Conservation (phyloP, 176 grass and related monocot genomes). For the Hordeum marinum region DNA sequence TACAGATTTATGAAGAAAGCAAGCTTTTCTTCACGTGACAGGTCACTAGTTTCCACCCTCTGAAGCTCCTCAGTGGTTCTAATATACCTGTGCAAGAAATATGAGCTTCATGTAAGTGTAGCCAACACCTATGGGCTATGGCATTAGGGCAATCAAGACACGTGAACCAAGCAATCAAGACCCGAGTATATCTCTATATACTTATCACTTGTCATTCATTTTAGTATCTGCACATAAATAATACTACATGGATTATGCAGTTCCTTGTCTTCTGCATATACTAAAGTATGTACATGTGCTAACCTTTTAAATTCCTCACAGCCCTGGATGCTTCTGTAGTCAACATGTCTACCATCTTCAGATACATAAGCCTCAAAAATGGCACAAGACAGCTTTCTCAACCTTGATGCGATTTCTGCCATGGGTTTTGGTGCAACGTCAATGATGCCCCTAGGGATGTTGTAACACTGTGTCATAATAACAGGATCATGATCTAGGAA, state of each 20-base stretch:
- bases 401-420: conserved; percentile 65
- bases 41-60: conserved; percentile 60
- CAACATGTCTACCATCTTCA: conserved; percentile 75
- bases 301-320: conserved; percentile 96
- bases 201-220: too few species aligned
- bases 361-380: conserved; percentile 92
- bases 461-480: conserved; percentile 83
- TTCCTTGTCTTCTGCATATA: neutral
- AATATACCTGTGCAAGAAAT: conserved; percentile 59
- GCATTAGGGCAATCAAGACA: neutral
- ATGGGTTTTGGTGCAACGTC: conserved; percentile 82
- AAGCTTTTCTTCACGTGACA: conserved; percentile 88
- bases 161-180: too few species aligned
- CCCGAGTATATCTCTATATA: too few species aligned
- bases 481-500: conserved; percentile 88
- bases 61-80: conserved; percentile 92
- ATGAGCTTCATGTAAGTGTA: neutral
- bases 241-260: neutral
- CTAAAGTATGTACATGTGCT: conserved; percentile 13
- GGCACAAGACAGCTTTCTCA: conserved; percentile 66
- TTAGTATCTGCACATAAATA: neutral
- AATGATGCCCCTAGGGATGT: conserved; percentile 70
- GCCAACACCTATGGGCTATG: neutral
- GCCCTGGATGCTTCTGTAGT: conserved; percentile 76
- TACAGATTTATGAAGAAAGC: conserved; percentile 98